These are phyloP conservation scores for Mucuna pruriens DNA, from an alignment of 306 rosid species.

Conservation along the genomic window DNA sequence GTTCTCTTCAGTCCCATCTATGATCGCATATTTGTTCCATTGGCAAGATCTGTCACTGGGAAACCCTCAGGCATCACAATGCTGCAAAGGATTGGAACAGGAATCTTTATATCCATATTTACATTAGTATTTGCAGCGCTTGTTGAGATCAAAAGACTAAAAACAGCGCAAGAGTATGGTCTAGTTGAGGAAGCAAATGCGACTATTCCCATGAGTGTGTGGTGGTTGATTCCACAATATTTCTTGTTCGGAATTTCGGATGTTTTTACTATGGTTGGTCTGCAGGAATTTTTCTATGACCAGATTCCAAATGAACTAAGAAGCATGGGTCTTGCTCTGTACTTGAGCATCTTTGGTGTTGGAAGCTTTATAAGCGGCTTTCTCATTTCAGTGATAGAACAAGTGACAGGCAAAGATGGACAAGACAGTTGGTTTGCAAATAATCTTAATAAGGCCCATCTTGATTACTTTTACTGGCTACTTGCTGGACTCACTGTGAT, in stretches of 20 bases:
- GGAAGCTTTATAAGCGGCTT: constrained; percentile 74
- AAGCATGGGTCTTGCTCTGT: constrained; percentile 74
- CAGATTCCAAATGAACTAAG: constrained; percentile 66
- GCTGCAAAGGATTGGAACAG: constrained; percentile 78
- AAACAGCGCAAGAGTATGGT: constrained; percentile 58
- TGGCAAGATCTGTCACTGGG: constrained; percentile 57
- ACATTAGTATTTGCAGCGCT: constrained; percentile 58
- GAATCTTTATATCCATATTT: constrained; percentile 54
- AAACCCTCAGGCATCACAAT: constrained; percentile 69
- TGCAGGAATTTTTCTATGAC: constrained; percentile 82
- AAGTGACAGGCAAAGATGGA: constrained; percentile 42
- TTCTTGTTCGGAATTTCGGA: constrained; percentile 58
- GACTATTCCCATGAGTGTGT: constrained; percentile 69
- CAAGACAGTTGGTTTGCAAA: constrained; percentile 60
- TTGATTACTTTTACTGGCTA: constrained; percentile 75
- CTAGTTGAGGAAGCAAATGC: constrained; percentile 58
- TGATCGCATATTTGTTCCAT: constrained; percentile 63
- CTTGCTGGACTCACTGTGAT: constrained; percentile 54
- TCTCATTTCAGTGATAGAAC: constrained; percentile 53
- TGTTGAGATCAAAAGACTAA: constrained; percentile 62
- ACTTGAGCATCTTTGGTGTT: constrained; percentile 64
- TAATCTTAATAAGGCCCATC: constrained; percentile 71
- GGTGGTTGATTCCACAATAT: constrained; percentile 83
- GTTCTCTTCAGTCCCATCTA: constrained; percentile 58
- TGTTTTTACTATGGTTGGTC: constrained; percentile 71